phyloP scores from a whole-genome alignment of 176 grass and related monocot species.

The Microstegium vimineum region DNA sequence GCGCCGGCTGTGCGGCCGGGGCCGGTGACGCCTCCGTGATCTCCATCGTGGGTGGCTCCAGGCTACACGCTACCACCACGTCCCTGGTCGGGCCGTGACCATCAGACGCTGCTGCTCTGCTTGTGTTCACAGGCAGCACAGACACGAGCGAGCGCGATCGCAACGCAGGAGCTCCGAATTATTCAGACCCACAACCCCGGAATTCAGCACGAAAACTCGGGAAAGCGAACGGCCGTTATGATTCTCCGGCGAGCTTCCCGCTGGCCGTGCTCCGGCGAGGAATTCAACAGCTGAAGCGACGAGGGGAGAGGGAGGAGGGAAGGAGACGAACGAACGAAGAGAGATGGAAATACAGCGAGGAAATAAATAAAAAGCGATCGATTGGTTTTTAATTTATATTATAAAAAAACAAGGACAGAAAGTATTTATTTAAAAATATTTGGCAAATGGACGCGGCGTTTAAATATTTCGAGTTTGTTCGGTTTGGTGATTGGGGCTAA shows the following conservation, averaged over 20 bases:
- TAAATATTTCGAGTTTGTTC: conserved; percentile 8
- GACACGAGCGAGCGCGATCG: conserved; percentile 16
- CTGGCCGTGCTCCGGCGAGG: conserved; percentile 22
- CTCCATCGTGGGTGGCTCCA: conserved; percentile 31
- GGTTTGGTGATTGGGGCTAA: conserved; percentile 42
- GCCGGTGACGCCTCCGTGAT: conserved; percentile 24
- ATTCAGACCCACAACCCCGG: neutral
- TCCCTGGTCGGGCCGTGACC: conserved; percentile 16
- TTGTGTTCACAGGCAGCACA: no score
- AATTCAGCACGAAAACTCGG: neutral
- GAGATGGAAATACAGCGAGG: conserved; percentile 25
- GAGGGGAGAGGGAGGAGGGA: neutral
- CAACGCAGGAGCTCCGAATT: neutral
- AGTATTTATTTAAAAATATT: conserved; percentile 12
- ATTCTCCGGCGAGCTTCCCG: conserved; percentile 5
- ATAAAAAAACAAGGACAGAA: conserved; percentile 23
- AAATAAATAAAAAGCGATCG: conserved; percentile 46
- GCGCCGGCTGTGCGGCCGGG: neutral
- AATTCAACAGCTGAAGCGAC: conserved; percentile 29
- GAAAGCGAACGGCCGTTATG: neutral
- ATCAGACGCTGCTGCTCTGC: conserved; percentile 26
- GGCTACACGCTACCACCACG: conserved; percentile 7
- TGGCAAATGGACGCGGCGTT: conserved; percentile 33
- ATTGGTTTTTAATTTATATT: conserved; percentile 18
- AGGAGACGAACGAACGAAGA: neutral